These are phyloP conservation scores for Russula earlei DNA, from an alignment of 768 basidiomycete genomes.

Conservation along the genomic window DNA sequence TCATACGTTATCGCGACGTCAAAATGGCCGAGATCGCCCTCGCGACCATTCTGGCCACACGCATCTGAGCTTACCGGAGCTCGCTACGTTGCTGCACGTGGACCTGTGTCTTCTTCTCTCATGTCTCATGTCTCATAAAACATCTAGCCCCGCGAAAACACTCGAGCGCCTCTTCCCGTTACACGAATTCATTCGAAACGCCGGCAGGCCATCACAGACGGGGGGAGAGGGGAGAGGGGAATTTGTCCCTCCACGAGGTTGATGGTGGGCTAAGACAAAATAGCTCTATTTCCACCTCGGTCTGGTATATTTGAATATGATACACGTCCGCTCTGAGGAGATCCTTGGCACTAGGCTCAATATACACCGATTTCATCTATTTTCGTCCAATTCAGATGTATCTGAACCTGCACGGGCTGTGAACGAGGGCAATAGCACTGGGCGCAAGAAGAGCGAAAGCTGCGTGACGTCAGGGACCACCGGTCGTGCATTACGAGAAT, in stretches of 20 bases:
- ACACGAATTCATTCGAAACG: neutral
- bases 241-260: neutral
- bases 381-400: neutral
- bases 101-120: neutral
- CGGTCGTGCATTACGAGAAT: neutral
- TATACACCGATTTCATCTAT: neutral
- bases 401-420: neutral
- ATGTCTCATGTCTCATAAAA: neutral
- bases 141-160: neutral
- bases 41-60: neutral
- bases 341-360: neutral
- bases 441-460: constrained; percentile 17
- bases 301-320: constrained; percentile 3
- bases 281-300: neutral
- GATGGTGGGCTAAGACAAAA: neutral
- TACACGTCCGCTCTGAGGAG: neutral
- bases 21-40: neutral
- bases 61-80: neutral
- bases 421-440: constrained; percentile 2
- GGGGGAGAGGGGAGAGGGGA: neutral
- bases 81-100: neutral
- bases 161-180: neutral
- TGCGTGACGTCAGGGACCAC: constrained; percentile 8
- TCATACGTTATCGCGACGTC: neutral
- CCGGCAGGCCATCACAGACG: neutral